phyloP scores from a whole-genome alignment of 129 eudicot species.

The Lonicera japonica region DNA sequence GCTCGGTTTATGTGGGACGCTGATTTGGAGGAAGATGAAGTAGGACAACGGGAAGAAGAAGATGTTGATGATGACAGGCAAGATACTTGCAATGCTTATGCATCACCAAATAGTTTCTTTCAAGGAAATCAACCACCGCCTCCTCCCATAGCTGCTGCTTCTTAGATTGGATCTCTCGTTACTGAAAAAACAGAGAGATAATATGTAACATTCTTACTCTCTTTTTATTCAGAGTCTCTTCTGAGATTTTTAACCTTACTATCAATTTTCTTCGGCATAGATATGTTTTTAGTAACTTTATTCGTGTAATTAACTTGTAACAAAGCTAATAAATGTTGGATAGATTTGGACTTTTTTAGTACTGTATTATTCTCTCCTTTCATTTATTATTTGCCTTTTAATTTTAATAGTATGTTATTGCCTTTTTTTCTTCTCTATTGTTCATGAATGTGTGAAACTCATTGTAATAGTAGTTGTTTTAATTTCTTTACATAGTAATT shows the following conservation, averaged over 20 bases:
- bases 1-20: slow-evolving; percentile 63
- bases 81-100: slow-evolving; percentile 10
- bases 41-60: not conserved
- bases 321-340: slow-evolving; percentile 20
- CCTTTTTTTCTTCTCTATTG: not conserved
- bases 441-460: not conserved
- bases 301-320: slow-evolving; percentile 24
- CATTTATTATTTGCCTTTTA: not conserved
- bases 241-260: slow-evolving; percentile 12
- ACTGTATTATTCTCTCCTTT: not conserved
- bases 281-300: slow-evolving; percentile 11
- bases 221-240: slow-evolving; percentile 13
- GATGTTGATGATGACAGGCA: slow-evolving; percentile 10
- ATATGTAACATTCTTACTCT: slow-evolving; percentile 36
- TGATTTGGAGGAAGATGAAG: slow-evolving; percentile 34
- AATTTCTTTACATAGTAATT: too few relatives aligned
- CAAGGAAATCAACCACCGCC: slow-evolving; percentile 12
- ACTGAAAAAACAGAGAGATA: slow-evolving; percentile 29
- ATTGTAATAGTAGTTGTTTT: too few relatives aligned
- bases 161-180: slow-evolving; percentile 27
- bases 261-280: not conserved
- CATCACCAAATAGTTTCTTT: slow-evolving; percentile 20
- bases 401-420: not conserved
- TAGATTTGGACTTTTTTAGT: not conserved
- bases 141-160: slow-evolving; percentile 50